Base-by-base conservation (phyloP, 2,329 filamentous ascomycete species). In the Canariomyces notabilis region DNA sequence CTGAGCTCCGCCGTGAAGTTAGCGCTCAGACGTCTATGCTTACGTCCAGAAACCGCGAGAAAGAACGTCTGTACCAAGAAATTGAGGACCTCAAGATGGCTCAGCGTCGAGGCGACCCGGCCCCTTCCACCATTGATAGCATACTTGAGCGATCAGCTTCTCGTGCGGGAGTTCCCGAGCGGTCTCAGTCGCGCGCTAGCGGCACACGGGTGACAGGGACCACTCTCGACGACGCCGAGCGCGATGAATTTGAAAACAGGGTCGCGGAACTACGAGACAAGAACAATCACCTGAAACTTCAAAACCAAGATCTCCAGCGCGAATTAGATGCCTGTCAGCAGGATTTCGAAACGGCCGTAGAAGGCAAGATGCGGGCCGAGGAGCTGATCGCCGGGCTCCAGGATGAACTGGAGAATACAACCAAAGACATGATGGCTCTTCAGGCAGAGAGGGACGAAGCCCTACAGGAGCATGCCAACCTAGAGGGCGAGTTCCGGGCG, bases 1-100 rank as follows among this genome's bases (percentile, higher is more conserved):
- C 89, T 2, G 91, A 96, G 63, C 68, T 98, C 23, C 82, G 91
- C 43, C 85, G 90, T 44, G 90, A 97, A 65, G 87, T 97, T 22
- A 89, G 90, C 51, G 93, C 93, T 2, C 93, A 98, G 64, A 95
- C 90, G 1, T 96, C 90, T 0, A 97, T 98, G 89, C 77, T 98
- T 26, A 96, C 91, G 1, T 97, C 93, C 29, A 80, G 93, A 19
- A 96, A 96, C 61, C 85, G 89, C 20, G 93, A 98, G 63, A 94
- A 95, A 62, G 90, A 97, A 63, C 82, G 89, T 5, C 74, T 98
- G 7, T 95, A 97, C 64, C 89, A 95, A 62, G 91, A 98, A 64
- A 97, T 97, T 52, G 93, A 98, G 67, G 90, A 96, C 51, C 74
- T 98, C 52, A 98, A 97, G 68, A 81, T 97, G 58, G 82, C 86